Conservation (phyloP, 768 basidiomycete species). For the Clitopilus hobsonii region DNA sequence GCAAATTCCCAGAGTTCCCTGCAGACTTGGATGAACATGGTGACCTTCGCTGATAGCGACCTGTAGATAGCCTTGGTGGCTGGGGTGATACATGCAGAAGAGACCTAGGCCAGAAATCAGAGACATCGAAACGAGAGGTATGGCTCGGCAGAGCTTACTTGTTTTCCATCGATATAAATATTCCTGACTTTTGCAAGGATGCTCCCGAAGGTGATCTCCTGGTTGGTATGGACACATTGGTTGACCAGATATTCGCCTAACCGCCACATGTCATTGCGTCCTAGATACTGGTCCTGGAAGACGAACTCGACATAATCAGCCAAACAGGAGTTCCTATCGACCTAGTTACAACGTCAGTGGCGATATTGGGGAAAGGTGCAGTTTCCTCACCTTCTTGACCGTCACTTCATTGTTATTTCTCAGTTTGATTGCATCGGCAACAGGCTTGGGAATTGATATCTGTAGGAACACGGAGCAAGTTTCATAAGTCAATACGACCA, state of each 20-base stretch:
- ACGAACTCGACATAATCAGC: constrained; percentile 85
- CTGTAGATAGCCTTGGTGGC: constrained; percentile 87
- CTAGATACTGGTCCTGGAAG: constrained; percentile 94
- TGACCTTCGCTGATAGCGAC: constrained; percentile 86
- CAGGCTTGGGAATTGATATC: constrained; percentile 72
- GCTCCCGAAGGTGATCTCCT: constrained; percentile 82
- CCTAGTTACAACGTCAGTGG: constrained; percentile 37
- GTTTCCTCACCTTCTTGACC: constrained; percentile 54
- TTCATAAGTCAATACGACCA: neutral
- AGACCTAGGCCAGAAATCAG: no score
- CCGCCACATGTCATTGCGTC: constrained; percentile 96
- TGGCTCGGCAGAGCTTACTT: constrained; percentile 38
- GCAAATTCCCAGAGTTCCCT: constrained; percentile 96
- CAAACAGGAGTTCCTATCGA: constrained; percentile 55
- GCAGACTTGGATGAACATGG: constrained; percentile 95
- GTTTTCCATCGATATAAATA: constrained; percentile 67
- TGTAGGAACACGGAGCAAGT: constrained; percentile 19
- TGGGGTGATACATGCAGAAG: constrained; percentile 74
- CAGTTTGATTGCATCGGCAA: constrained; percentile 67
- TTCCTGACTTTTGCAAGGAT: constrained; percentile 78
- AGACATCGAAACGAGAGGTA: constrained; percentile 7
- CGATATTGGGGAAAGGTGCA: neutral
- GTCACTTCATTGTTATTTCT: constrained; percentile 71
- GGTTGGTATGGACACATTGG: constrained; percentile 76
- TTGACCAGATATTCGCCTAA: constrained; percentile 77